Evolutionary conservation across 805 yeast species (phyloP), one percentile per base, ranked within the genome.

Genomic region (Deakozyma indianensis): DNA sequence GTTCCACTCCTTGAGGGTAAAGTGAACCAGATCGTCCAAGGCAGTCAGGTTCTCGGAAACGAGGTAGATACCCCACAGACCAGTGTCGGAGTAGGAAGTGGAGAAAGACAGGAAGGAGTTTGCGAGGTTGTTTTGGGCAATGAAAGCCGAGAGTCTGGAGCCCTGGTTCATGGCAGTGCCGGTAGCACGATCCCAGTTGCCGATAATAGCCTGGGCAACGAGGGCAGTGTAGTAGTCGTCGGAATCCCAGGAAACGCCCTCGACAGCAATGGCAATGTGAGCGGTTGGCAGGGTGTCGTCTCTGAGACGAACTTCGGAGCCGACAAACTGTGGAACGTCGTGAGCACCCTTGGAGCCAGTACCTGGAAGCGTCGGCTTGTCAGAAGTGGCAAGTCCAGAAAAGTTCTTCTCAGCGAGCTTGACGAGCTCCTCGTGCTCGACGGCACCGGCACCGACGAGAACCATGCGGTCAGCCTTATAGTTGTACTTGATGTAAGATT

Each of bases 381-480:
- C 63, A 15, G 79, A 69, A 9, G 68, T 47, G 43, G 77, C 73
- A 41, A 68, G 58, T 42, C 52, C 47, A 25, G 77, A 69, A 61
- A 92, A 92, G 57, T 77, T 74, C 60, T 76, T 69, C 52, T 79
- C 72, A 2, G 96, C 97, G 48, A 78, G 70, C 51, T 70, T 58
- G 22, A 87, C 95, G 46, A 92, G 74, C 51, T 81, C 78, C 4
- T 80, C 83, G 65, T 92, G 99, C 56, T 85, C 77, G 22, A 92
- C 94, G 41, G 88, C 81, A 21, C 99, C 99, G 1, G 94, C 56
- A 38, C 96, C 97, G 35, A 88, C 95, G n/a, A 92, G 70, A 1
- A 92, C 97, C 97, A 92, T 92, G 58, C 97, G 73, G 65, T 92
- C 96, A 38, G 96, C 95, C 58, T 83, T 83, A 66, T 92, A 92